phyloP scores from a whole-genome alignment of 1,284 basidiomycete genomes.

The Moniliella sp. region DNA sequence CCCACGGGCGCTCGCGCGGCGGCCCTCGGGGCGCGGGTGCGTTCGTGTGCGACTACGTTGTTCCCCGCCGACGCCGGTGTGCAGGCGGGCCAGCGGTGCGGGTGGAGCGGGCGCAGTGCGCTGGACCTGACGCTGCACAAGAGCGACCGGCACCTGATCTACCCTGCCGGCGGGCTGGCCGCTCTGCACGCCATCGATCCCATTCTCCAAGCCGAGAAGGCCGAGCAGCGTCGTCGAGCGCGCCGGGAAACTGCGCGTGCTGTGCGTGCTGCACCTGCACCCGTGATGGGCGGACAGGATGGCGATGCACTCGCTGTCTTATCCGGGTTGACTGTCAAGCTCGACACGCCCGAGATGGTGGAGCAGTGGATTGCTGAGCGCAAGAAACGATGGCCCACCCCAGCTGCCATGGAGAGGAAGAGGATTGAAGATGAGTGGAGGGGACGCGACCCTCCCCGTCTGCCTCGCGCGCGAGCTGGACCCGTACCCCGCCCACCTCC shows the following conservation, averaged over 20 bases:
- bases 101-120: conserved; percentile 7
- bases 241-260: too few relatives aligned
- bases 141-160: conserved; percentile 26
- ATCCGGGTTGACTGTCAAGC: conserved; percentile 24
- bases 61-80: not conserved
- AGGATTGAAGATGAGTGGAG: conserved; percentile 9
- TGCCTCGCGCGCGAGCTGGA: too few relatives aligned
- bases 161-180: conserved; percentile 20
- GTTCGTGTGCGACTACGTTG: too few relatives aligned
- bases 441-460: not conserved
- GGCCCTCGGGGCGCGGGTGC: too few relatives aligned
- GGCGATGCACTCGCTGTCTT: conserved; percentile 12
- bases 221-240: conserved; percentile 11
- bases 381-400: conserved; percentile 25
- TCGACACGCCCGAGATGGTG: conserved; percentile 25
- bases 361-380: conserved; percentile 29
- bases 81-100: conserved; percentile 3
- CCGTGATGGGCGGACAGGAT: not conserved
- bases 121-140: conserved; percentile 20
- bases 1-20: too few relatives aligned
- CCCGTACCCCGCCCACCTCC: too few relatives aligned
- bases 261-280: conserved; percentile 3
- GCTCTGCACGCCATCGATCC: conserved; percentile 21
- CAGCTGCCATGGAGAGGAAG: conserved; percentile 15
- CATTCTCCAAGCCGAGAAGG: conserved; percentile 18